Percentiles rank a stretch among this genome's conserved stretches.
Conservation (phyloP, 23 red algal genomes). For the Pyropia haitanensis region DNA sequence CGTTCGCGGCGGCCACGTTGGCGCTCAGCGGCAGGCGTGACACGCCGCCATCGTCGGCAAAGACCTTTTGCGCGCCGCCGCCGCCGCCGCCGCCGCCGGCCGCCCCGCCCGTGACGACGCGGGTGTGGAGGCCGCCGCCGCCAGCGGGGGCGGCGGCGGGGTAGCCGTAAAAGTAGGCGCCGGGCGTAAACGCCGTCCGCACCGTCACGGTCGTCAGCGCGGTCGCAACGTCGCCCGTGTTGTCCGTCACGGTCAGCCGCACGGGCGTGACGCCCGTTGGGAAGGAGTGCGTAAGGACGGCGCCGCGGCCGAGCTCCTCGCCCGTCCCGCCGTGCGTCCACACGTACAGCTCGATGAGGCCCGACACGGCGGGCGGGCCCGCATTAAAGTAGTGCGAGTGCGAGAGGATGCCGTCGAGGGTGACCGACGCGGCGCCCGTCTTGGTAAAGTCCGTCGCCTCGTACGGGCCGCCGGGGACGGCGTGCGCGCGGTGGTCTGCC, state of each 20-base stretch:
- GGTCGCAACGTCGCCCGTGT: constrained; percentile 28
- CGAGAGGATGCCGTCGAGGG: constrained; percentile 14
- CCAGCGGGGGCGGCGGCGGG: too few relatives aligned
- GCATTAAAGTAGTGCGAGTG: constrained; percentile 16
- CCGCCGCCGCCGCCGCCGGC: too few relatives aligned
- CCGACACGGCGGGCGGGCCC: constrained; percentile 4
- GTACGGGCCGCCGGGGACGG: constrained; percentile 50
- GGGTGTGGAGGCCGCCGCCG: too few relatives aligned
- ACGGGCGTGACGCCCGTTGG: constrained; percentile 33
- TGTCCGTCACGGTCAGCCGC: constrained; percentile 52
- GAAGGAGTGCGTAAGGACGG: constrained; percentile 34
- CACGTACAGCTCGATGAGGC: not conserved
- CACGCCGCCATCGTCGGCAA: too few relatives aligned
- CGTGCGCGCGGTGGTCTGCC: constrained; percentile 41
- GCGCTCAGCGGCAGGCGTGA: too few relatives aligned
- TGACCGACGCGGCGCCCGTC: constrained; percentile 16
- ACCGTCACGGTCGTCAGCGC: constrained; percentile 44
- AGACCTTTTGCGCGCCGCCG: too few relatives aligned
- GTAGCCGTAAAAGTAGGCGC: too few relatives aligned
- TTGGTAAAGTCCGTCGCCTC: constrained; percentile 43
- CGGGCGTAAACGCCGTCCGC: not conserved
- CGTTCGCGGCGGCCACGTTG: too few relatives aligned
- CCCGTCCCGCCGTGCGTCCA: not conserved
- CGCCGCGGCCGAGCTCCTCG: not conserved
- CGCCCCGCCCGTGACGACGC: too few relatives aligned